phyloP scores from a whole-genome alignment of 768 basidiomycete genomes.

The Xerocomus potaroensis region DNA sequence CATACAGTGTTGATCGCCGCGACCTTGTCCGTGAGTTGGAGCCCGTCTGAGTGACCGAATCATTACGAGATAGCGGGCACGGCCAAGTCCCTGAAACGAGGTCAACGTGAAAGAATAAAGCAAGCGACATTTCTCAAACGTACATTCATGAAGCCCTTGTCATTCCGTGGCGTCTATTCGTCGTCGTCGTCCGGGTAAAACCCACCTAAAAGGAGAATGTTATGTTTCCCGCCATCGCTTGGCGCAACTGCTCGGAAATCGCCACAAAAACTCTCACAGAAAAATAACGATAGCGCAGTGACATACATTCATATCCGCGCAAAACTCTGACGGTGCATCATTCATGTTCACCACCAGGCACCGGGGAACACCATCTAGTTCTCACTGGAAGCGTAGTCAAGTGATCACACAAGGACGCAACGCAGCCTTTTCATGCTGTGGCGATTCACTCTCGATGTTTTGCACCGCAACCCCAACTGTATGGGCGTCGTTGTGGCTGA shows the following conservation, averaged over 20 bases:
- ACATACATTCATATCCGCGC: slow-evolving; percentile 31
- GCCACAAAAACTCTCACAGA: background rate
- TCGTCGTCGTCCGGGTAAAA: background rate
- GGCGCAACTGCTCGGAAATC: slow-evolving; percentile 3
- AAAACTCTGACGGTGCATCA: slow-evolving; percentile 21
- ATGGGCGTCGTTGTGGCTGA: too few relatives aligned
- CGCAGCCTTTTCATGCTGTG: too few relatives aligned
- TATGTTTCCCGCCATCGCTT: slow-evolving; percentile 1
- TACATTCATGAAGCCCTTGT: background rate
- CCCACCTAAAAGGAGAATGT: background rate
- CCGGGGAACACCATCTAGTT: slow-evolving; percentile 24
- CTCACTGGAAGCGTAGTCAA: slow-evolving; percentile 22
- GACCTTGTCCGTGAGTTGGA: slow-evolving; percentile 31
- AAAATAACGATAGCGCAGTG: background rate
- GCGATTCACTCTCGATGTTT: too few relatives aligned
- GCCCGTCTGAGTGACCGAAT: slow-evolving; percentile 31
- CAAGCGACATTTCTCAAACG: background rate
- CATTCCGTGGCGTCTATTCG: background rate
- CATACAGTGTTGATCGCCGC: slow-evolving; percentile 35
- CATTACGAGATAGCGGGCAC: slow-evolving; percentile 32
- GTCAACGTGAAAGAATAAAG: slow-evolving; percentile 9
- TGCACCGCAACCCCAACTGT: too few relatives aligned
- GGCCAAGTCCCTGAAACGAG: slow-evolving; percentile 26
- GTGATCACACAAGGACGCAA: slow-evolving; percentile 8
- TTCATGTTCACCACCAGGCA: slow-evolving; percentile 27